These are phyloP conservation scores for Colletotrichum lindemuthianum DNA, from an alignment of 2,329 filamentous ascomycete genomes.

Conservation along the genomic window DNA sequence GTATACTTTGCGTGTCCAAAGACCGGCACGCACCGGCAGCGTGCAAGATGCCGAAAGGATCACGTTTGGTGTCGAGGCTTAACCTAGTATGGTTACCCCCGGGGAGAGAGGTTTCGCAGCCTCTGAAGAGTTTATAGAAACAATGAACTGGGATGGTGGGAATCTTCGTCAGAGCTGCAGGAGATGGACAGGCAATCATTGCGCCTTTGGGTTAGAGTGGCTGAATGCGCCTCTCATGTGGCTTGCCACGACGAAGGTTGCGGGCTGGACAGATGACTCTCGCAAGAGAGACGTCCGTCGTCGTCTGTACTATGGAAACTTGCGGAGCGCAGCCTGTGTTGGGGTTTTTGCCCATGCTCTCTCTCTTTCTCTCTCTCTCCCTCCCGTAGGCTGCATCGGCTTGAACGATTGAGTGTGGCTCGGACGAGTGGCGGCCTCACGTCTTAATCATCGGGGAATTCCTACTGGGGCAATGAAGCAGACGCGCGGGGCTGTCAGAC, in stretches of 20 bases:
- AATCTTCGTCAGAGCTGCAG: conserved; percentile 23
- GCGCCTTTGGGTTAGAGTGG: conserved; percentile 14
- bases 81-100: neutral
- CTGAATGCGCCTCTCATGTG: conserved; percentile 11
- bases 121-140: conserved; percentile 9
- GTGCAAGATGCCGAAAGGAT: conserved; percentile 6
- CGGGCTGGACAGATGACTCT: neutral
- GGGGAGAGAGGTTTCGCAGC: neutral
- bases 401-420: too few relatives aligned
- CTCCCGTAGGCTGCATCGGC: too few relatives aligned
- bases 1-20: neutral
- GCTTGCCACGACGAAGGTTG: conserved; percentile 9
- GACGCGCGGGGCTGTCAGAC: neutral
- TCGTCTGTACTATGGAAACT: neutral
- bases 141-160: conserved; percentile 2
- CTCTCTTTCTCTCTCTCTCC: too few relatives aligned
- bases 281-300: neutral
- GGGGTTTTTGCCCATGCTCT: too few relatives aligned
- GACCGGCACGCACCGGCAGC: conserved; percentile 3
- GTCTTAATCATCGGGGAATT: too few relatives aligned
- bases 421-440: too few relatives aligned
- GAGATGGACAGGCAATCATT: conserved; percentile 16
- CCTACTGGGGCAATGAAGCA: too few relatives aligned
- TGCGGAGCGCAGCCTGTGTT: too few relatives aligned
- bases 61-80: neutral